Evolutionary conservation across 2,329 filamentous ascomycete genomes (phyloP), one percentile per base, ranked within the genome.

Genomic region (Pyrenophora tritici-repentis): DNA sequence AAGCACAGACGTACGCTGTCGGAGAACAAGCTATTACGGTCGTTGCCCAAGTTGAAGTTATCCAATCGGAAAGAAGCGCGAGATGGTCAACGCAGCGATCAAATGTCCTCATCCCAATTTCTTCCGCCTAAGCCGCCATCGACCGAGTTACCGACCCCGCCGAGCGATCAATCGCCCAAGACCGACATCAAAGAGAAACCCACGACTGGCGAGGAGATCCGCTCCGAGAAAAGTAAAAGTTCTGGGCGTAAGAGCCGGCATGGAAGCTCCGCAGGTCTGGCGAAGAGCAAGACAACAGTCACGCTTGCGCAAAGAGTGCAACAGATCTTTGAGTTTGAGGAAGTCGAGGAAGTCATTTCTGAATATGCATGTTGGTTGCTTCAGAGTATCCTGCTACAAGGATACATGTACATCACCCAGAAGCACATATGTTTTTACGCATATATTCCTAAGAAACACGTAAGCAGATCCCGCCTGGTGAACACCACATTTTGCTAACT

Each of bases 391-490:
- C 79, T 97, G 24, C 81, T 97, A 7, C 91, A 97, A 70, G 94
- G 94, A 5, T 97, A 94, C 71, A 87, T 99, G 82, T 97, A 97
- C 75, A 90, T 99, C 67, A 97, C 94, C 0, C 81, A 88, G 55
- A 89, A 87, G 63, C 94, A 99, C 70, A 89, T 97, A 55, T 97
- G 92, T 75, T 99, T 97, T 73, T 97, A 97, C 70, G 91, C 94
- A 33, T 97, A 97, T 70, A 82, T 97, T n/a, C 91, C 91, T 6
- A 95, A 92, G 79, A 96, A 94, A 80, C 85, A 88, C 43, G 88
- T 89, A 79, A 74, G 86, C 67, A 16, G 7, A 12, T 4, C 20
- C 13, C 6, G 18, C 42, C n/a, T n/a, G n/a, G 26, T 14, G 20
- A 24, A 2, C 17, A 3, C 10, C 8, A 9, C 12, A 42, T n/a